Percentiles rank a stretch among this genome's conserved stretches.
Conservation (phyloP, 345 rosid genomes). For the Lepidium aucheri region DNA sequence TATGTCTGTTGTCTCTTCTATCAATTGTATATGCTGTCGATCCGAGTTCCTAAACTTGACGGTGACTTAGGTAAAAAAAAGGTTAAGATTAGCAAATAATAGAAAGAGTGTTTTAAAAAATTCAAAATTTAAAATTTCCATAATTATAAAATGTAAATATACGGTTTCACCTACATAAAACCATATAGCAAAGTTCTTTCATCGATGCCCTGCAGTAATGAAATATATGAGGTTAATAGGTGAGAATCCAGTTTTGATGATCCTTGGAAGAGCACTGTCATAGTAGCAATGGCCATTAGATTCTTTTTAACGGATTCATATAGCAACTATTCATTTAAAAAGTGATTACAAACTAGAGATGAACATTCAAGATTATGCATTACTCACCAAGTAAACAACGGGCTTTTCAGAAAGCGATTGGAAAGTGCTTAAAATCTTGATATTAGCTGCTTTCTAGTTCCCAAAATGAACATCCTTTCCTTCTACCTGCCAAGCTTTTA, state of each 20-base stretch:
- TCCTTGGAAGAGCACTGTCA: conserved; percentile 87
- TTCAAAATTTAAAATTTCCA: no score
- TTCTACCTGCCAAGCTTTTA: conserved; percentile 73
- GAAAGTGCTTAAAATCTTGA: conserved; percentile 86
- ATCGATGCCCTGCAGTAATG: conserved; percentile 94
- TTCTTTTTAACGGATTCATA: not conserved
- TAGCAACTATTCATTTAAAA: not conserved
- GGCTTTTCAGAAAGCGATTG: conserved; percentile 96
- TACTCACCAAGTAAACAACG: conserved; percentile 83
- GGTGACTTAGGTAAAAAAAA: no score
- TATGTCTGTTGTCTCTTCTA: no score
- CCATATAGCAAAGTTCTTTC: no score
- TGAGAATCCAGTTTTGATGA: conserved; percentile 93
- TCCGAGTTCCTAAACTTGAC: no score
- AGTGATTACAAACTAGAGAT: not conserved
- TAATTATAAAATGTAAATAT: no score
- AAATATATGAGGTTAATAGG: conserved; percentile 96
- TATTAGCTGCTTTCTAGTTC: conserved; percentile 95
- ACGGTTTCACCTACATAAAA: no score
- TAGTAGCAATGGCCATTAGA: conserved; percentile 2
- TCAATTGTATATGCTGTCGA: no score
- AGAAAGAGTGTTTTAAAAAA: no score
- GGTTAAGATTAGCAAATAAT: no score
- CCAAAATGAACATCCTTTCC: conserved; percentile 89
- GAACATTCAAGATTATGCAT: not conserved